Conservation (phyloP, 2,329 filamentous ascomycete species). For the Aspergillus fischeri region DNA sequence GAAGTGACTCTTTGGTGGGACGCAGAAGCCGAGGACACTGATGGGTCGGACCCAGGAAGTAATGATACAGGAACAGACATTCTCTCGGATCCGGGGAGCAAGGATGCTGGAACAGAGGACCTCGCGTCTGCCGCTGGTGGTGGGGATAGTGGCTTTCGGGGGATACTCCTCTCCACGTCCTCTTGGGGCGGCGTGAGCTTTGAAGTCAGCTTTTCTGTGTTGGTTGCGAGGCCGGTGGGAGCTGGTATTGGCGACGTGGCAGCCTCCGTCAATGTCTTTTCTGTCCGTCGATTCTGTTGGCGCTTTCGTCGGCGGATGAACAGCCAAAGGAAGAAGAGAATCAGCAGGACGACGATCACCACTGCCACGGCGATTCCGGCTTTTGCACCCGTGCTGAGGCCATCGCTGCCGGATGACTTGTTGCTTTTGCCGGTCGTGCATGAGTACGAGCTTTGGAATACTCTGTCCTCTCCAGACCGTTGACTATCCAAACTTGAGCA, state of each 20-base stretch:
- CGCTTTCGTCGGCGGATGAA: slow-evolving; percentile 12
- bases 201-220: not conserved
- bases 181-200: not conserved
- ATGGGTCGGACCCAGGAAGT: not conserved
- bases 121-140: not conserved
- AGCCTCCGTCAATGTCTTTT: not conserved
- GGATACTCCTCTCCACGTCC: slow-evolving; percentile 1
- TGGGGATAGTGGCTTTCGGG: slow-evolving; percentile 13
- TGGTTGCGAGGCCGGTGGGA: not conserved
- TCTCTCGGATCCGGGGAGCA: slow-evolving; percentile 2
- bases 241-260: no score
- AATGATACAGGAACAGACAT: not conserved
- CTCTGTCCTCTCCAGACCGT: slow-evolving; percentile 4
- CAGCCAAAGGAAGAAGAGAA: slow-evolving; percentile 17
- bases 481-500: slow-evolving; percentile 19
- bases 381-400: slow-evolving; percentile 24
- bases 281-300: not conserved
- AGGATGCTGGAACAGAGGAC: slow-evolving; percentile 1
- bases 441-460: slow-evolving; percentile 16
- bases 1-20: not conserved
- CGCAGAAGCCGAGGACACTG: not conserved
- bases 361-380: slow-evolving; percentile 36
- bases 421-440: slow-evolving; percentile 13
- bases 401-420: slow-evolving; percentile 1
- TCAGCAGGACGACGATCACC: slow-evolving; percentile 31